phyloP scores from a whole-genome alignment of 441 rosid genomes.

The Dalechampia spathulata region DNA sequence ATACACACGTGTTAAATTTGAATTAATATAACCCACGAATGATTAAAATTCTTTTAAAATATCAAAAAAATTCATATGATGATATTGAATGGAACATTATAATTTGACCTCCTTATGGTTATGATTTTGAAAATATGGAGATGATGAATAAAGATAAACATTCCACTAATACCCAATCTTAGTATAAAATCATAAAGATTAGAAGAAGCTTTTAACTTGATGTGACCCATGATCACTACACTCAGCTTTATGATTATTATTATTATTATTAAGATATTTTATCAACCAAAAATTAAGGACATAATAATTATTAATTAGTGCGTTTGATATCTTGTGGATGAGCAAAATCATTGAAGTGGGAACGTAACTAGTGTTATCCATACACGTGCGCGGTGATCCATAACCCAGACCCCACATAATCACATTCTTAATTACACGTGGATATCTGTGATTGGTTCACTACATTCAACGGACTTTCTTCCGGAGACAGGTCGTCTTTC shows the following conservation, averaged over 20 bases:
- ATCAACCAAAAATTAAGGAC: neutral
- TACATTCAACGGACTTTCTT: neutral
- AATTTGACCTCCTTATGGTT: no score
- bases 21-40: no score
- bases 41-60: no score
- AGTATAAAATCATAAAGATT: neutral
- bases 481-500: no score
- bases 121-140: no score
- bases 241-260: neutral
- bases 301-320: neutral
- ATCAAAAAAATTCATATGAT: no score
- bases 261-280: no score
- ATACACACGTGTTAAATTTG: no score
- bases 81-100: no score
- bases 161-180: no score
- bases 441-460: neutral
- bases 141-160: no score
- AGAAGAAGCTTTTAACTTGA: neutral
- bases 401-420: neutral
- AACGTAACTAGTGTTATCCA: neutral
- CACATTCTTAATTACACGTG: conserved; percentile 3
- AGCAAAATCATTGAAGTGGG: neutral
- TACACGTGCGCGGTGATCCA: conserved; percentile 7
- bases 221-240: neutral
- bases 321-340: neutral